Percentiles rank a stretch among this genome's conserved stretches.
phyloP scores from a whole-genome alignment of 164 flowering plant species.

The Chloranthus sessilifolius region DNA sequence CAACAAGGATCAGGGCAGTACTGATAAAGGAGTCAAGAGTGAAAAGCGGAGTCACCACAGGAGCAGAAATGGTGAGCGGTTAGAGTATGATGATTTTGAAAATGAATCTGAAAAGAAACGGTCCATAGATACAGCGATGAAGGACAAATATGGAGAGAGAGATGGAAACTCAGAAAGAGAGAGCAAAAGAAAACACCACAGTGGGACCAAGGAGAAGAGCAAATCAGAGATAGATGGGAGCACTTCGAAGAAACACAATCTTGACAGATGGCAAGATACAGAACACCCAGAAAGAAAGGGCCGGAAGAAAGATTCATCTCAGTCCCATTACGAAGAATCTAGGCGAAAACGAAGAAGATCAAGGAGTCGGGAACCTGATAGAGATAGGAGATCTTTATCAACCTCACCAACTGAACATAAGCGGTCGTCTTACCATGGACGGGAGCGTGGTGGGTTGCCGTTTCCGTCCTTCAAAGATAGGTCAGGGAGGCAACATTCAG shows the following conservation, averaged over 20 bases:
- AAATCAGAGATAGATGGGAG: constrained; percentile 21
- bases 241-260: constrained; percentile 31
- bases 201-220: constrained; percentile 30
- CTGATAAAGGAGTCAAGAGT: constrained; percentile 18
- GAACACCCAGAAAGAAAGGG: constrained; percentile 41
- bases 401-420: constrained; percentile 51
- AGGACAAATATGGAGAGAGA: constrained; percentile 32
- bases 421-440: constrained; percentile 24
- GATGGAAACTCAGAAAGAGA: constrained; percentile 43
- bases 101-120: constrained; percentile 28
- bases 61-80: constrained; percentile 27
- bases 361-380: constrained; percentile 58
- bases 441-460: constrained; percentile 38
- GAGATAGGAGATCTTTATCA: constrained; percentile 49
- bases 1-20: constrained; percentile 16
- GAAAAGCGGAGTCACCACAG: constrained; percentile 25
- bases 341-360: constrained; percentile 64
- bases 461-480: constrained; percentile 34
- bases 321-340: constrained; percentile 37
- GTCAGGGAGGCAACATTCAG: constrained; percentile 39
- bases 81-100: constrained; percentile 15
- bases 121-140: constrained; percentile 21
- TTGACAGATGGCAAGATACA: constrained; percentile 22
- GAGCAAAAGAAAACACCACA: constrained; percentile 42
- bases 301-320: constrained; percentile 29